phyloP scores from a whole-genome alignment of 148 eudicot species.

The Rhododendron vialii region DNA sequence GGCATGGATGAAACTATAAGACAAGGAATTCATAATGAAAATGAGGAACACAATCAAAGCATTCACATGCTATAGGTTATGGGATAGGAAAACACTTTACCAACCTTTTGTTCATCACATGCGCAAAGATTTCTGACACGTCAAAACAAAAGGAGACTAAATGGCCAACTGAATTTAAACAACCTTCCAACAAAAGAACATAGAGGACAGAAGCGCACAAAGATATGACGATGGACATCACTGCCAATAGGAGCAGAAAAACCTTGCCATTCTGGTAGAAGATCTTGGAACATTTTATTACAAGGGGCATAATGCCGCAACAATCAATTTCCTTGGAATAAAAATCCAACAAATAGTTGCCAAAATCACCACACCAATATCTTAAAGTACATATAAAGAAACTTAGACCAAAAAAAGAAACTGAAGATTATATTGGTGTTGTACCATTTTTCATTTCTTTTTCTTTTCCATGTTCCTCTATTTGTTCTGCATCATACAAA shows the following conservation, averaged over 20 bases:
- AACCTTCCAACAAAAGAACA: too few relatives aligned
- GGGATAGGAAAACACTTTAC: too few relatives aligned
- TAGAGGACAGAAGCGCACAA: not conserved
- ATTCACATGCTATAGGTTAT: too few relatives aligned
- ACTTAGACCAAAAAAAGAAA: not conserved
- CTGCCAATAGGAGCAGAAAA: not conserved
- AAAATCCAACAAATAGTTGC: not conserved
- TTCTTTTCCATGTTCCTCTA: not conserved
- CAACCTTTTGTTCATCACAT: too few relatives aligned
- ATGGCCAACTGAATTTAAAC: too few relatives aligned
- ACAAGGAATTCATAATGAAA: too few relatives aligned
- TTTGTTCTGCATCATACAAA: not conserved
- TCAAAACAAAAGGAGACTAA: too few relatives aligned
- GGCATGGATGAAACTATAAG: too few relatives aligned
- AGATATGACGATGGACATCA: not conserved
- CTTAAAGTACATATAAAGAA: not conserved
- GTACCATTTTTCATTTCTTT: not conserved
- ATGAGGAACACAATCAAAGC: too few relatives aligned
- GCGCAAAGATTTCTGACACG: too few relatives aligned
- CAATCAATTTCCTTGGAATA: not conserved
- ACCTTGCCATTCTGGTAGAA: not conserved
- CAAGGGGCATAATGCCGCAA: not conserved
- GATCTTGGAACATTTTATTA: not conserved
- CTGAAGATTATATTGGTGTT: not conserved
- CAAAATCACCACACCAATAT: not conserved